Percentiles rank a stretch among this genome's conserved stretches.
These are phyloP conservation scores for Dendrobium officinale DNA, from an alignment of 106 monocot genomes.

Conservation along the genomic window DNA sequence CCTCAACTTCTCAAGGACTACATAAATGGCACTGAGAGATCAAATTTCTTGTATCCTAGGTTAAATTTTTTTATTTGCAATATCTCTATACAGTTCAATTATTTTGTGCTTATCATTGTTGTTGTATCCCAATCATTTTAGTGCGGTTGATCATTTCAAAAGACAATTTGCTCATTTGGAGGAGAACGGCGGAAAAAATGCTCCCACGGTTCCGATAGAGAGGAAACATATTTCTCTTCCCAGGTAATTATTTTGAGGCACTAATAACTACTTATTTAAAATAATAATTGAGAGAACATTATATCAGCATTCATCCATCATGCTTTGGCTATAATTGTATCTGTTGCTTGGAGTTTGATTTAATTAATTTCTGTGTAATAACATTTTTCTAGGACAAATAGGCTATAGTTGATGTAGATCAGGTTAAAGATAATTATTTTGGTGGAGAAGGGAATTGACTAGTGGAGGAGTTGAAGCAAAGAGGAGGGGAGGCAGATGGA, in stretches of 20 bases:
- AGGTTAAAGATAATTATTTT: neutral
- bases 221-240: slow-evolving; percentile 90
- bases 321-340: neutral
- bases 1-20: slow-evolving; percentile 88
- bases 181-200: slow-evolving; percentile 71
- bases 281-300: neutral
- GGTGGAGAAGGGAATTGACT: neutral
- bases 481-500: too few relatives aligned
- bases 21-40: slow-evolving; percentile 59
- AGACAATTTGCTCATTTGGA: slow-evolving; percentile 85
- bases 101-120: neutral
- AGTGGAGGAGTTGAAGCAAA: neutral
- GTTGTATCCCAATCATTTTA: slow-evolving; percentile 19
- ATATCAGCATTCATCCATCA: neutral
- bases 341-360: neutral
- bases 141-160: slow-evolving; percentile 88
- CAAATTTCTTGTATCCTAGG: slow-evolving; percentile 87
- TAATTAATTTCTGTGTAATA: neutral
- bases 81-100: neutral
- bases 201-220: slow-evolving; percentile 45
- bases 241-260: slow-evolving; percentile 33
- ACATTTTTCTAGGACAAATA: neutral
- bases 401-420: neutral
- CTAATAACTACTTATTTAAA: neutral
- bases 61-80: slow-evolving; percentile 12